Evolutionary conservation across 345 rosid genomes (phyloP), one percentile per base, ranked within the genome.

Genomic region (Viola odorata): DNA sequence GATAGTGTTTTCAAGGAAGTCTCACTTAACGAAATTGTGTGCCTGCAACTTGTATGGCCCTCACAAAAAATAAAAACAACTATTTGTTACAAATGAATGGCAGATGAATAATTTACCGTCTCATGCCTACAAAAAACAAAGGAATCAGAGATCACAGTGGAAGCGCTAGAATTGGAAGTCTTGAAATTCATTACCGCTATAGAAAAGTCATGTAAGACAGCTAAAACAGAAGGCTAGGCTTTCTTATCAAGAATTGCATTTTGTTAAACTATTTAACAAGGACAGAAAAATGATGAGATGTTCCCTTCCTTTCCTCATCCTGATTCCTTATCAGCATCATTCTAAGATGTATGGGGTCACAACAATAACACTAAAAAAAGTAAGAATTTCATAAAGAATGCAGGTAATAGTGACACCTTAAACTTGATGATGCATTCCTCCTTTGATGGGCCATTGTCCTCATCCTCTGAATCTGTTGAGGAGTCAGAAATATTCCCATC

Each of bases 391-490:
- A 53, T 15, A 62, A 7, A 53, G 47, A 37, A 45, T 7, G 45
- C 15, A 41, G 63, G 58, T 11, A 36, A 60, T 3, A 42, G 50
- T 64, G 53, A 51, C 72, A 94, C 99, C 96, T 88, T 94, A 77
- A 94, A 94, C 69, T 88, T 85, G 64, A 73, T 66, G 58, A 78
- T 74, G 67, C 84, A 81, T 62, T 86, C 97, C 73, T 87, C 96
- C 81, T 88, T 88, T 2, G 95, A 78, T 45, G 99, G 99, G 16
- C 91, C 96, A 70, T 68, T 86, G 42, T 85, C 91, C 74, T 80
- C 88, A 69, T 88, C 96, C 77, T 86, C 99, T 2, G 97, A 90
- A 78, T 94, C 97, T 66, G 95, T 83, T 54, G 99, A 90, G 60
- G 95, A 85, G 55, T 90, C 96, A 42, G 95, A 90, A 53, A 78